Percentiles rank a stretch among this genome's conserved stretches.
Evolutionary conservation across 371 early-diverging fungal species (phyloP).

Genomic region (Mucor mucedo): DNA sequence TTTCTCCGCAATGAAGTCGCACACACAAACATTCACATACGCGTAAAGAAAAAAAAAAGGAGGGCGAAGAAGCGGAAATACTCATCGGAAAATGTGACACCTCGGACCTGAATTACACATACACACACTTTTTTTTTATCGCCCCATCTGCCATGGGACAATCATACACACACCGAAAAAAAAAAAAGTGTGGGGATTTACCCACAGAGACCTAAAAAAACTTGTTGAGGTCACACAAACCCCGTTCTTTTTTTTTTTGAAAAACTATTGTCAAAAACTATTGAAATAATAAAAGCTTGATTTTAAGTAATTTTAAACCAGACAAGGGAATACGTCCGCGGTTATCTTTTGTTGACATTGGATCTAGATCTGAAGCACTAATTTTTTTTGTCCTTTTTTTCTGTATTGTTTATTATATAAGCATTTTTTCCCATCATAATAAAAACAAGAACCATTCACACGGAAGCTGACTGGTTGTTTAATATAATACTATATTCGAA

Average conservation of each 20-base stretch:
- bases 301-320: constrained; percentile 13
- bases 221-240: background rate
- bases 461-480: constrained; percentile 20
- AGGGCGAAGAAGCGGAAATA: background rate
- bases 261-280: background rate
- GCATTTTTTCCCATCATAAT: constrained; percentile 5
- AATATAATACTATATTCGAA: constrained; percentile 1
- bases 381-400: no score
- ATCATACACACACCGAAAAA: background rate
- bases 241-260: background rate
- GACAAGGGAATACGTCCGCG: constrained; percentile 30
- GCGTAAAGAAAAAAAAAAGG: no score
- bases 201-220: background rate
- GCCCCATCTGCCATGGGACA: background rate
- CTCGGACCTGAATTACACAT: constrained; percentile 12
- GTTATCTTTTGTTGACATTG: background rate
- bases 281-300: background rate
- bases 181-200: constrained; percentile 8
- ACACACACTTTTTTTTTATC: background rate
- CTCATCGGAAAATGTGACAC: constrained; percentile 13
- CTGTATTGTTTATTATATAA: background rate
- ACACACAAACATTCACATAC: no score
- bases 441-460: constrained; percentile 7
- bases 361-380: constrained; percentile 1
- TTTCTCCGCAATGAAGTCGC: no score